Conservation (phyloP, 2,329 filamentous ascomycete genomes). For the Phialocephala subalpina region DNA sequence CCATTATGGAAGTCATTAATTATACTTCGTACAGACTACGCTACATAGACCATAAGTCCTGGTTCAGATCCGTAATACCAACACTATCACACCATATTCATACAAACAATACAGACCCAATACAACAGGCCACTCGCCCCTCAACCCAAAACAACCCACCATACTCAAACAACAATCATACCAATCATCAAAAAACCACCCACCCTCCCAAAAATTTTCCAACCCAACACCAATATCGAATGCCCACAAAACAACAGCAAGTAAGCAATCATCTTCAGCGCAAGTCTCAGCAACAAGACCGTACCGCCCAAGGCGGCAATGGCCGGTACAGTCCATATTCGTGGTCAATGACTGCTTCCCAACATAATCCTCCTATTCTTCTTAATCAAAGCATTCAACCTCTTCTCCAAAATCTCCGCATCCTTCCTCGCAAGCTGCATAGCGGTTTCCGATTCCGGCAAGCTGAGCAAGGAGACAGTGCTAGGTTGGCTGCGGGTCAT, state of each 20-base stretch:
- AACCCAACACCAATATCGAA: constrained; percentile 11
- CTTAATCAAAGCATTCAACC: constrained; percentile 64
- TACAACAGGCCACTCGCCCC: neutral
- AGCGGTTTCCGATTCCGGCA: constrained; percentile 69
- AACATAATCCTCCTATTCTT: constrained; percentile 64
- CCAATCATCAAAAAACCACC: neutral
- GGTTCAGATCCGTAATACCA: neutral
- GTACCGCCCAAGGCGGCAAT: constrained; percentile 15
- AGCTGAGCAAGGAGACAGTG: constrained; percentile 59
- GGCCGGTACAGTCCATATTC: constrained; percentile 16
- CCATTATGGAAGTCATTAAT: neutral
- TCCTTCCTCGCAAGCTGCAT: constrained; percentile 60
- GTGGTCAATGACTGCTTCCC: constrained; percentile 45
- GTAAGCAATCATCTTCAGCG: constrained; percentile 18
- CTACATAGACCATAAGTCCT: neutral
- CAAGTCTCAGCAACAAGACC: constrained; percentile 16
- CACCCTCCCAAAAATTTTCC: neutral
- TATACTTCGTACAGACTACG: neutral
- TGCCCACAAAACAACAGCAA: constrained; percentile 11
- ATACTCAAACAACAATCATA: neutral
- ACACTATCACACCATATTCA: neutral
- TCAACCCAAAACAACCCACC: neutral
- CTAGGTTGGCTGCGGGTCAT: constrained; percentile 39
- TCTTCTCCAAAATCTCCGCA: constrained; percentile 69
- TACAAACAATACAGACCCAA: neutral